These are phyloP conservation scores for Imleria badia DNA, from an alignment of 768 basidiomycete species.

Conservation along the genomic window DNA sequence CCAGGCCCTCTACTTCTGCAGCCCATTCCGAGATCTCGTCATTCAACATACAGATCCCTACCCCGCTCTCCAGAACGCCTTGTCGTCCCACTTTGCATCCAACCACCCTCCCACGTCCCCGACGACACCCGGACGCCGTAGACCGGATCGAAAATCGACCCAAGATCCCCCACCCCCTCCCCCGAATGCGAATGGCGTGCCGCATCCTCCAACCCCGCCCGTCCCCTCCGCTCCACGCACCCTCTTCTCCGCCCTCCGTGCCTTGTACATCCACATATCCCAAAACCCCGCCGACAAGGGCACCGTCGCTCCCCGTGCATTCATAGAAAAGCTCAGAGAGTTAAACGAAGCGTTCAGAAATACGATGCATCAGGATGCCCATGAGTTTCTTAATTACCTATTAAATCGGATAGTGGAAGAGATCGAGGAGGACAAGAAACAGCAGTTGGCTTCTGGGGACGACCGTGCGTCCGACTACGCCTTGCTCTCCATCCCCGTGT, in stretches of 20 bases:
- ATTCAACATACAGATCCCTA: conserved; percentile 63
- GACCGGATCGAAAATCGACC: conserved; percentile 53
- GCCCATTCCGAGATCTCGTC: conserved; percentile 89
- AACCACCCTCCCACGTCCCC: conserved; percentile 29
- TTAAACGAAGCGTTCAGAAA: conserved; percentile 89
- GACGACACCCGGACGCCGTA: conserved; percentile 43
- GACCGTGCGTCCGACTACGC: conserved; percentile 54
- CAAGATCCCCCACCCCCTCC: conserved; percentile 35
- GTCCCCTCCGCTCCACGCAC: conserved; percentile 66
- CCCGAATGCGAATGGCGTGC: conserved; percentile 21
- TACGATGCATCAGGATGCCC: conserved; percentile 96
- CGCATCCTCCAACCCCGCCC: conserved; percentile 38
- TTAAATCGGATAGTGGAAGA: conserved; percentile 94
- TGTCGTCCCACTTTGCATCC: conserved; percentile 22
- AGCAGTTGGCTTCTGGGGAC: conserved; percentile 47
- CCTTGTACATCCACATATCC: conserved; percentile 85
- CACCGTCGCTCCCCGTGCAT: conserved; percentile 83
- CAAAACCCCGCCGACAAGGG: conserved; percentile 77
- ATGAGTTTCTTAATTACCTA: conserved; percentile 95
- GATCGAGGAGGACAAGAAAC: conserved; percentile 70
- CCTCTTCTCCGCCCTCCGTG: conserved; percentile 89
- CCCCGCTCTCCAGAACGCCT: conserved; percentile 35
- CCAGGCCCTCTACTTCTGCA: conserved; percentile 94
- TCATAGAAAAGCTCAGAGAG: conserved; percentile 92
- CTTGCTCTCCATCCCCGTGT: conserved; percentile 2